phyloP scores from a whole-genome alignment of 2,329 filamentous ascomycete species.

The Stemphylium lycopersici region DNA sequence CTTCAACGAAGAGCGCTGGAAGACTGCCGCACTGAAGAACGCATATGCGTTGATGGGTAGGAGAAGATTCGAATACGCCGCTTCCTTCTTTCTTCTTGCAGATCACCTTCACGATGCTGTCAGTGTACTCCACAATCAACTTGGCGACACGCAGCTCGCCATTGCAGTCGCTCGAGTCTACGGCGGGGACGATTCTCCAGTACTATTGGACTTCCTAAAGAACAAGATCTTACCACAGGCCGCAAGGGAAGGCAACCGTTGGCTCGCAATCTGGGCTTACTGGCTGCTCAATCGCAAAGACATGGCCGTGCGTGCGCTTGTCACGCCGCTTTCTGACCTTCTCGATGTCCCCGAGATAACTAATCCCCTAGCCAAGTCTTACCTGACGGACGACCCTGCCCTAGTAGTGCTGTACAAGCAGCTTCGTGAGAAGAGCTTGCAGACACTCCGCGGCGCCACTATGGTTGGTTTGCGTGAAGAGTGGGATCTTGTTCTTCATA shows the following conservation, averaged over 20 bases:
- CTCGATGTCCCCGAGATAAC: slow-evolving; percentile 71
- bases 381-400: slow-evolving; percentile 88
- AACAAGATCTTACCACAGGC: slow-evolving; percentile 81
- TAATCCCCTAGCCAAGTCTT: slow-evolving; percentile 76
- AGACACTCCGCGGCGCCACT: slow-evolving; percentile 83
- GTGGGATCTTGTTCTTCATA: slow-evolving; percentile 89
- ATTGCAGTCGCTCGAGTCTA: slow-evolving; percentile 88
- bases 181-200: slow-evolving; percentile 79
- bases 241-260: slow-evolving; percentile 81
- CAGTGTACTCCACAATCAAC: slow-evolving; percentile 82
- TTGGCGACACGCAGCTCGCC: slow-evolving; percentile 87
- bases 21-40: slow-evolving; percentile 89
- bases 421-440: slow-evolving; percentile 78
- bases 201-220: slow-evolving; percentile 75
- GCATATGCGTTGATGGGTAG: slow-evolving; percentile 94
- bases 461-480: slow-evolving; percentile 80
- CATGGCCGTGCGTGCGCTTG: slow-evolving; percentile 81
- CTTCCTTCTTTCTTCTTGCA: slow-evolving; percentile 91
- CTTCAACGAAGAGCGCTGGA: slow-evolving; percentile 86
- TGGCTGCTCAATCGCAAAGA: slow-evolving; percentile 85
- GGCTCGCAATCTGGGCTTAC: slow-evolving; percentile 95
- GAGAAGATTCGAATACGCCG: slow-evolving; percentile 90
- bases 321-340: slow-evolving; percentile 79
- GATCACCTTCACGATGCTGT: slow-evolving; percentile 85
- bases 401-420: slow-evolving; percentile 87